Evolutionary conservation across 2,329 filamentous ascomycete species (phyloP).

Genomic region (Bretziella fagacearum): DNA sequence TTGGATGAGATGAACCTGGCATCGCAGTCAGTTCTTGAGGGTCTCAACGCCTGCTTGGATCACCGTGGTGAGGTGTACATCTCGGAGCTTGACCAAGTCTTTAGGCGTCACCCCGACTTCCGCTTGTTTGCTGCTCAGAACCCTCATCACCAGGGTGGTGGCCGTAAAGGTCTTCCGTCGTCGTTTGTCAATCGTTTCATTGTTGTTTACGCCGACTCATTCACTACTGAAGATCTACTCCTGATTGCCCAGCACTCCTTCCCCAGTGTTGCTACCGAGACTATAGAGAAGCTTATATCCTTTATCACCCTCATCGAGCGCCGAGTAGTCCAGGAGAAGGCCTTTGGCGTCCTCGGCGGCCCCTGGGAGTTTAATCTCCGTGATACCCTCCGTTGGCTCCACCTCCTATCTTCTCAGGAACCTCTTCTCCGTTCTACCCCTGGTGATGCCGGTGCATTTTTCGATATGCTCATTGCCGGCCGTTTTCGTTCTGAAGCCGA

Average conservation of each 20-base stretch:
- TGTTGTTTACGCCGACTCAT: slow-evolving; percentile 89
- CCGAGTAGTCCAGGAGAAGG: slow-evolving; percentile 42
- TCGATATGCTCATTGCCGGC: slow-evolving; percentile 69
- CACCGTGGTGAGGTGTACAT: slow-evolving; percentile 93
- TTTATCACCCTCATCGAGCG: slow-evolving; percentile 71
- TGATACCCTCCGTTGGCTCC: slow-evolving; percentile 77
- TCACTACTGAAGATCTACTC: slow-evolving; percentile 63
- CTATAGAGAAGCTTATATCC: slow-evolving; percentile 50
- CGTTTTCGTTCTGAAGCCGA: slow-evolving; percentile 65
- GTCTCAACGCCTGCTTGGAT: slow-evolving; percentile 88
- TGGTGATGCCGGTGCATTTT: slow-evolving; percentile 51
- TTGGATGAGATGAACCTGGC: slow-evolving; percentile 98
- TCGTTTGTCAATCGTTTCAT: slow-evolving; percentile 98
- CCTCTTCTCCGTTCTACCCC: slow-evolving; percentile 29
- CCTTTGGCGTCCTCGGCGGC: slow-evolving; percentile 46
- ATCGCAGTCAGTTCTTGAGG: slow-evolving; percentile 90
- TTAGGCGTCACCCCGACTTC: slow-evolving; percentile 76
- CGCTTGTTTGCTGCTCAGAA: slow-evolving; percentile 96
- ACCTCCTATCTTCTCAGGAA: slow-evolving; percentile 40
- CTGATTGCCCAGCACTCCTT: slow-evolving; percentile 69
- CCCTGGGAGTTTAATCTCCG: slow-evolving; percentile 95
- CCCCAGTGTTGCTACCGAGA: slow-evolving; percentile 39
- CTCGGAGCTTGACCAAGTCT: slow-evolving; percentile 85
- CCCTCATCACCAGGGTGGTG: slow-evolving; percentile 90
- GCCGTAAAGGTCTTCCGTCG: slow-evolving; percentile 79